These are phyloP conservation scores for Geotrichum phurueaensis DNA, from an alignment of 1,139 yeast genomes.

Conservation along the genomic window DNA sequence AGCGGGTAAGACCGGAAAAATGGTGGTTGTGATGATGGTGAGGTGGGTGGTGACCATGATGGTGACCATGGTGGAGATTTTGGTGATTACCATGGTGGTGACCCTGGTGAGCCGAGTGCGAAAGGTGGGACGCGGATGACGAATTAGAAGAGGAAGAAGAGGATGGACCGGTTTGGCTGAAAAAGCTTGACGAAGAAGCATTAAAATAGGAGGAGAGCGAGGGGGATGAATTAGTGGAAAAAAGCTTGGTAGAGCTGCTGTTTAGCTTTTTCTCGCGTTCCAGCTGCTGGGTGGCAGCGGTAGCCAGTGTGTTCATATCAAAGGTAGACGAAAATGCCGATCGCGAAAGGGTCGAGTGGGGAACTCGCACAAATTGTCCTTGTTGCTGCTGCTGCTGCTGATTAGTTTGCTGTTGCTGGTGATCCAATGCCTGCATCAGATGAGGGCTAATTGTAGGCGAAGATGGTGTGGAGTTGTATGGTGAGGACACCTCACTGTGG, in stretches of 20 bases:
- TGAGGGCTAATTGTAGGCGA: background rate
- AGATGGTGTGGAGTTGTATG: background rate
- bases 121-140: background rate
- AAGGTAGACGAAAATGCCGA: background rate
- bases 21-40: constrained; percentile 22
- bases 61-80: constrained; percentile 29
- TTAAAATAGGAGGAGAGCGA: constrained; percentile 55
- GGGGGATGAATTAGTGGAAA: constrained; percentile 50
- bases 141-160: background rate
- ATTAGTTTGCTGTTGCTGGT: background rate
- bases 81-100: constrained; percentile 33
- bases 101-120: constrained; percentile 23
- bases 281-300: constrained; percentile 77
- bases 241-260: background rate
- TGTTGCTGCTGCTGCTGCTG: background rate
- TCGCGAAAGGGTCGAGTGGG: background rate
- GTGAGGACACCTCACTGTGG: background rate
- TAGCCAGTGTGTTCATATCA: constrained; percentile 58
- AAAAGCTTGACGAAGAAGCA: background rate
- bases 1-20: constrained; percentile 48
- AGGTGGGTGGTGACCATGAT: constrained; percentile 33
- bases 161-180: background rate
- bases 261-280: constrained; percentile 39
- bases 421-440: background rate
- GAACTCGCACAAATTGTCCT: background rate